A percentile compares a stretch with the other conserved stretches of the same genome.
Conservation (phyloP, 768 basidiomycete genomes). For the Gloeophyllum trabeum region DNA sequence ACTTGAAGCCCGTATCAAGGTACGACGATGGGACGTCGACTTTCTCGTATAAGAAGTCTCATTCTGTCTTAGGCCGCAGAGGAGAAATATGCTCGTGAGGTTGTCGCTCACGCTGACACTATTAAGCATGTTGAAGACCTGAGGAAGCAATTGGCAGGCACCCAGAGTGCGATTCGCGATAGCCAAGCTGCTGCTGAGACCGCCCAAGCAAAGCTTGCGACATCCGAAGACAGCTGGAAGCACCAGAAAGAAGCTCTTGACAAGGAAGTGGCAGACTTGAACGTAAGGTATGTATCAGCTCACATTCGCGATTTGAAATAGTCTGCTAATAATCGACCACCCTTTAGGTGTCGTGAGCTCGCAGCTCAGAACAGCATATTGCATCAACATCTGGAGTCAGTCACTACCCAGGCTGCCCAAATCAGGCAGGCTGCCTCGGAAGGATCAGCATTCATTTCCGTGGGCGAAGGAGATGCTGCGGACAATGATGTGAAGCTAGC, state of each 20-base stretch:
- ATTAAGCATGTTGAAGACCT: conserved; percentile 61
- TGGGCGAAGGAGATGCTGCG: too few species aligned
- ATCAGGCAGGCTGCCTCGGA: conserved; percentile 55
- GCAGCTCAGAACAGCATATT: conserved; percentile 65
- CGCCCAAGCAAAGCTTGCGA: conserved; percentile 56
- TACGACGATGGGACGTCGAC: conserved; percentile 14
- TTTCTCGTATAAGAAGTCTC: neutral
- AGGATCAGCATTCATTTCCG: conserved; percentile 29
- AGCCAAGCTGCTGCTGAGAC: conserved; percentile 55
- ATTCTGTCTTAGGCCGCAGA: conserved; percentile 46
- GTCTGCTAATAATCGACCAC: conserved; percentile 1
- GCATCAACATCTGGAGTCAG: conserved; percentile 76
- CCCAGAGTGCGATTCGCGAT: conserved; percentile 46
- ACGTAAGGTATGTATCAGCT: conserved; percentile 39
- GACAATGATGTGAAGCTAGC: conserved; percentile 54
- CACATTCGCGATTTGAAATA: neutral
- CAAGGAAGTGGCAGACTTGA: conserved; percentile 67
- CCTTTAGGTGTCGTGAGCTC: conserved; percentile 57
- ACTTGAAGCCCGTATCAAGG: conserved; percentile 62
- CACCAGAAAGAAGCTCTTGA: conserved; percentile 69
- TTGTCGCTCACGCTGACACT: conserved; percentile 78
- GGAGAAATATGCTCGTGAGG: conserved; percentile 69
- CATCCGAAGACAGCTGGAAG: conserved; percentile 73
- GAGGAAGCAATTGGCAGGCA: conserved; percentile 45
- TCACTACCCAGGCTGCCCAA: conserved; percentile 73